Conservation (phyloP, 2,329 filamentous ascomycete species). For the Atkinsonella texensis region DNA sequence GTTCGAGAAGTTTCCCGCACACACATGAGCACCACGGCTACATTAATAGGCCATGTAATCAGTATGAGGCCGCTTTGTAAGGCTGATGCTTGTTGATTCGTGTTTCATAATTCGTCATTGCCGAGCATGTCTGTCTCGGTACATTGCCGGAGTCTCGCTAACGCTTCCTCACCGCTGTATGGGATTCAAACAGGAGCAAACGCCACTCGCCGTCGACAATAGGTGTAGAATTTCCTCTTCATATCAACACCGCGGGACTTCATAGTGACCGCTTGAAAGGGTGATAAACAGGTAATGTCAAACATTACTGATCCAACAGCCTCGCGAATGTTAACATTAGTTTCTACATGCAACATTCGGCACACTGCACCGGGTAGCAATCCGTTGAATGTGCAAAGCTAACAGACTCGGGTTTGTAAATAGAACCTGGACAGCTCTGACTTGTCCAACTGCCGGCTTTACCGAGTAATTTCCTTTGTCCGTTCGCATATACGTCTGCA, state of each 20-base stretch:
- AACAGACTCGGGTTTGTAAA: background rate
- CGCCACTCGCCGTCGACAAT: background rate
- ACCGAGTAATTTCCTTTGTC: background rate
- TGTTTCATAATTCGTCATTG: conserved; percentile 1
- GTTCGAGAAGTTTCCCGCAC: conserved; percentile 1
- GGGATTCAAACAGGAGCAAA: background rate
- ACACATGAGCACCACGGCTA: background rate
- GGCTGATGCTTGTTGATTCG: background rate
- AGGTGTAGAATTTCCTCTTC: background rate
- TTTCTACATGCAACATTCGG: background rate
- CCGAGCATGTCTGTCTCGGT: conserved; percentile 2
- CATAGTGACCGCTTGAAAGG: background rate
- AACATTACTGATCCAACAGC: background rate
- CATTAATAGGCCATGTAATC: background rate
- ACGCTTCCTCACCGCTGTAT: background rate
- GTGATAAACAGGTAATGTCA: background rate
- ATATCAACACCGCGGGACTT: background rate
- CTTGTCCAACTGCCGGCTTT: background rate
- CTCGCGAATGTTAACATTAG: background rate
- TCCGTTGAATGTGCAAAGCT: background rate
- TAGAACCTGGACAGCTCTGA: background rate
- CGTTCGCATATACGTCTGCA: no score
- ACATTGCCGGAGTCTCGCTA: conserved; percentile 3
- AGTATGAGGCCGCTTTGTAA: background rate
- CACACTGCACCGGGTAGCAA: background rate